Base-by-base conservation (phyloP, 495 filamentous ascomycete genomes). In the Daldinia concentrica region DNA sequence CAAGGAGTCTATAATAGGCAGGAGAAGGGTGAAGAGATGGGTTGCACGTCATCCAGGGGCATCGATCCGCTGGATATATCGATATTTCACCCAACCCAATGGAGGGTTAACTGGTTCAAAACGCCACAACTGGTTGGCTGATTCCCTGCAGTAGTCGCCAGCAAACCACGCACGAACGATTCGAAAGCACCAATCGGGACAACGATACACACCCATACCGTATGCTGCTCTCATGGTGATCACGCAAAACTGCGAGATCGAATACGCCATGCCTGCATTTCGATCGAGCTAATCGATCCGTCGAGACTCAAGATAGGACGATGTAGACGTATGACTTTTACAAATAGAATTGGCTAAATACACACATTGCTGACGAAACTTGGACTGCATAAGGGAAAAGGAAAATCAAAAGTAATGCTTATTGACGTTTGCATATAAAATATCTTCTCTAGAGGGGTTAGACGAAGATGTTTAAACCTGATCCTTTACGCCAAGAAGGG, bases 161-260 rank as follows among this genome's bases (percentile, higher is more conserved):
- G 58, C 17, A 45, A 58, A 60, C 29, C 39, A 64, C 41, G 26
- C 55, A 55, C 36, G 34, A 60, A 45, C 15, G 19, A 7, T 30
- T 39, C 26, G 19, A 48, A 9, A 15, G 39, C 61, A 17, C 68
- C 68, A 70, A 70, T 70, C 55, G 68, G 61, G 56, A n/a, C 50
- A 26, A 5, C 22, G 50, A 52, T 2, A 22, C 15, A 0, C 30
- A 52, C n/a, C n/a, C 50, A 22, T 52, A 52, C 29, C 24, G 50
- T 57, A 64, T 50, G 29, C 30, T 27, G 34, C n/a, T 39, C 6
- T 26, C 8, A 22, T 52, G 58, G 29, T 55, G 58, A 68, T 68
- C 70, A 73, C 70, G 70, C 65, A 63, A 73, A 69, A 26, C 56
- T 73, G 65, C 71, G 65, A 65, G 71, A 73, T 73, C 58, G 41